Base-by-base conservation (phyloP, 768 basidiomycete species). In the Dioszegia aurantiaca region DNA sequence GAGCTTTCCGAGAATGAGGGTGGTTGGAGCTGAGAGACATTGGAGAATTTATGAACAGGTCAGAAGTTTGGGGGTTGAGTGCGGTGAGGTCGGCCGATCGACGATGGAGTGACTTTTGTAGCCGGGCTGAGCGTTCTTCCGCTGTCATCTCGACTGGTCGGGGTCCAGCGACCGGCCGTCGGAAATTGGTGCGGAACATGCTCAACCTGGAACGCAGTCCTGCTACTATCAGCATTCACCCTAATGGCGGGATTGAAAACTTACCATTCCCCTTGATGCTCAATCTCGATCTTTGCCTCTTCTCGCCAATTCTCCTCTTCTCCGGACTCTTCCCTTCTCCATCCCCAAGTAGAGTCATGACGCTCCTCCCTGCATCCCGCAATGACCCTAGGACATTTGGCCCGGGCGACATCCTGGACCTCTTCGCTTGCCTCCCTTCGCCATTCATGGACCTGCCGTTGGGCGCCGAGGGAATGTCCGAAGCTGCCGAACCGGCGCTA, bases 331-430 rank as follows among this genome's bases (percentile, higher is more conserved):
- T 42, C 53, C 36, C 37, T 41, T 59, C 57, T 19, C 44, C 61
- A 47, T 64, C 64, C 0, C 49, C 61, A 5, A 71, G 36, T 9
- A 71, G 44, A 52, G 63, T 66, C 12, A 59, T 63, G 14, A 72
- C 40, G 37, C 67, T 72, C 55, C 48, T 63, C 12, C 68, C 68
- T 0, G 68, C 68, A 28, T 68, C 68, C 33, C 57, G 46, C 0
- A 72, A 30, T 0, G 61, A 58, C 17, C 65, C 70, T 11, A 72
- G 60, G 24, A 64, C 59, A n/a, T 63, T 60, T 6, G 69, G 63
- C 4, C 69, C 67, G n/a, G 55, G 59, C 5, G 67, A 69, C 39
- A 72, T 30, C 30, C 63, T 45, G 0, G 21, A 48, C 21, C 59
- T 43, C 48, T 70, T 72, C 31, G 62, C 41, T 14, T 58, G 55